A percentile compares a stretch with the other conserved stretches of the same genome.
Conservation (phyloP, 768 basidiomycete species). For the Clathrus columnatus region DNA sequence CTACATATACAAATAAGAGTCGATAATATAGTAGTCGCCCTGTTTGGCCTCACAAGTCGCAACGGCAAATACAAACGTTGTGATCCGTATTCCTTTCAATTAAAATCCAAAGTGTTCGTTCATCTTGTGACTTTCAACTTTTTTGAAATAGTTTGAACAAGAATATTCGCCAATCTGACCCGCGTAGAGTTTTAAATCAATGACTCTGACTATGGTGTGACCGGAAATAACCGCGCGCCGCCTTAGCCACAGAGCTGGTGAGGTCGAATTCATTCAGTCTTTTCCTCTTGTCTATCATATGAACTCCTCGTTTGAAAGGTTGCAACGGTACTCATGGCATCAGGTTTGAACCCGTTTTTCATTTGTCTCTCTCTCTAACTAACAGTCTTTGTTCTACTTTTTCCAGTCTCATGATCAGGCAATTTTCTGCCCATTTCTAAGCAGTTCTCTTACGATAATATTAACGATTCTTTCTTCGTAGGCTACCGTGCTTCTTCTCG, state of each 20-base stretch:
- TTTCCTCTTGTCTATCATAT: slow-evolving; percentile 2
- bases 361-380: slow-evolving; percentile 5
- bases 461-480: slow-evolving; percentile 23
- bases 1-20: no score
- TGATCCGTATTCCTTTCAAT: no score
- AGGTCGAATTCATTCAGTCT: neutral
- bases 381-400: slow-evolving; percentile 33
- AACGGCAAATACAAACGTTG: no score
- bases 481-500: slow-evolving; percentile 70
- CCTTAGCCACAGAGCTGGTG: neutral
- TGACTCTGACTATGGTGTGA: no score
- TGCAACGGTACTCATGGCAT: slow-evolving; percentile 64
- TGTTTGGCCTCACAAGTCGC: no score
- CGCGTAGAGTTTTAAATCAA: no score
- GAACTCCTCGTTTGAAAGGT: slow-evolving; percentile 9
- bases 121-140: neutral
- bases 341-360: slow-evolving; percentile 43
- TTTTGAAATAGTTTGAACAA: no score
- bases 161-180: no score
- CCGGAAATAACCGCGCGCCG: neutral
- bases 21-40: no score
- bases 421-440: slow-evolving; percentile 16
- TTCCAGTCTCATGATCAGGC: slow-evolving; percentile 82
- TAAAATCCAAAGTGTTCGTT: no score
- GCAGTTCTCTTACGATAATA: slow-evolving; percentile 15